Base-by-base conservation (phyloP, 2,329 filamentous ascomycete genomes). In the Ascocoryne sarcoides region DNA sequence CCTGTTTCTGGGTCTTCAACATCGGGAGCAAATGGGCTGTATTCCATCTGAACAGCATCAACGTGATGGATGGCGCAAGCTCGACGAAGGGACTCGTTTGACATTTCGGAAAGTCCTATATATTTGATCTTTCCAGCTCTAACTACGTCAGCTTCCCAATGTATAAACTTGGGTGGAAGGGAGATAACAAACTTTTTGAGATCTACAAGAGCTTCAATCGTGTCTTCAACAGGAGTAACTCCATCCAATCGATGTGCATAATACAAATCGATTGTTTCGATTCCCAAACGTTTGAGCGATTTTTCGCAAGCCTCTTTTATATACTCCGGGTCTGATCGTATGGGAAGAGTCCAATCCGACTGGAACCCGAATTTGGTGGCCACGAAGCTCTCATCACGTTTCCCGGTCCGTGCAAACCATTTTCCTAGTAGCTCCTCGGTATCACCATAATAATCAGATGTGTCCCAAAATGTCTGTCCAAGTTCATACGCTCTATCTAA, bases 91-190 rank as follows among this genome's bases (percentile, higher is more conserved):
- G 71, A 70, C 2, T 59, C 55, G 2, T 69, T 65, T 4, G 65
- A 66, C 43, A 67, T 60, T 48, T 77, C 73, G 2, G 65, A 72
- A 4, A 80, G 53, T 9, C 76, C 76, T 5, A 80, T 57, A 54
- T 75, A 62, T 41, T 67, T 69, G 54, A 79, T 71, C 54, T 76
- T 76, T 42, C 74, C 73, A 47, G 71, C 66, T 4, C 43, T n/a
- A n/a, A n/a, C n/a, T n/a, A n/a, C n/a, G n/a, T n/a, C n/a, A n/a
- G n/a, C n/a, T n/a, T n/a, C n/a, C n/a, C n/a, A n/a, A n/a, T n/a
- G n/a, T 46, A 9, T 29, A 15, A n/a, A 14, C n/a, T 9, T 21
- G 3, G 20, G 20, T 5, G 20, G 14, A 16, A 10, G 10, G 18
- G 26, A 4, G 26, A 29, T 4, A 14, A 32, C 37, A 4, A 28